Conservation (phyloP, 805 yeast species). For the Saccharomycopsis microspora region DNA sequence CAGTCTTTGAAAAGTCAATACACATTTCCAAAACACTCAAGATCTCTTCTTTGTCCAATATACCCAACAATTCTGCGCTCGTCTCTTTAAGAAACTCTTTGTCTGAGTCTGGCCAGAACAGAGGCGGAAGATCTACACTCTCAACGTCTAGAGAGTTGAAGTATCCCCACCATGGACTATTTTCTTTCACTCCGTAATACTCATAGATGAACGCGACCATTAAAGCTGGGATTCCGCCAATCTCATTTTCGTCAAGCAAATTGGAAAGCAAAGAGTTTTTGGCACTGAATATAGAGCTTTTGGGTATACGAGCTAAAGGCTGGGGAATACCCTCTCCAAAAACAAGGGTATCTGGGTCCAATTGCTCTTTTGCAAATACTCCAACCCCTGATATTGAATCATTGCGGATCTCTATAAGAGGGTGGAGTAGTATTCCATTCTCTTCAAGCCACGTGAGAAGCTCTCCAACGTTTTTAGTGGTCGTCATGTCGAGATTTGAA, state of each 20-base stretch:
- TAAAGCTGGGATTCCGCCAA: constrained; percentile 57
- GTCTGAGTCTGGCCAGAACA: constrained; percentile 49
- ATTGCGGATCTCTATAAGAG: constrained; percentile 28
- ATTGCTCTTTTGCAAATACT: constrained; percentile 43
- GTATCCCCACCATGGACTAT: constrained; percentile 76
- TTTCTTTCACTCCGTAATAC: constrained; percentile 29
- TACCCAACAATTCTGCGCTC: constrained; percentile 49
- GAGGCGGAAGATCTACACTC: constrained; percentile 34
- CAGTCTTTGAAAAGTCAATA: constrained; percentile 19
- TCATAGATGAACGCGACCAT: constrained; percentile 68
- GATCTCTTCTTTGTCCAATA: constrained; percentile 38
- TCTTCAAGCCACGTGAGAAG: constrained; percentile 9
- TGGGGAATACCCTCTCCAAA: constrained; percentile 3
- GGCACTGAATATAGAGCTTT: constrained; percentile 43
- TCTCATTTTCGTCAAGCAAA: constrained; percentile 44
- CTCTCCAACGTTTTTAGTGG: constrained; percentile 4
- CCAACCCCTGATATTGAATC: constrained; percentile 60
- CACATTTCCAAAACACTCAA: constrained; percentile 25
- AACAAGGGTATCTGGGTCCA: constrained; percentile 23
- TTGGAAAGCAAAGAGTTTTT: constrained; percentile 56
- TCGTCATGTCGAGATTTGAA: constrained; percentile 3
- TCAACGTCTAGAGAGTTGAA: constrained; percentile 7
- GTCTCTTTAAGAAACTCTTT: constrained; percentile 43
- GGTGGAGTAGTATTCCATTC: constrained; percentile 10
- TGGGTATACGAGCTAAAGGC: constrained; percentile 48